Evolutionary conservation across 2,329 filamentous ascomycete species (phyloP).

Genomic region (Ascomycota sp.): DNA sequence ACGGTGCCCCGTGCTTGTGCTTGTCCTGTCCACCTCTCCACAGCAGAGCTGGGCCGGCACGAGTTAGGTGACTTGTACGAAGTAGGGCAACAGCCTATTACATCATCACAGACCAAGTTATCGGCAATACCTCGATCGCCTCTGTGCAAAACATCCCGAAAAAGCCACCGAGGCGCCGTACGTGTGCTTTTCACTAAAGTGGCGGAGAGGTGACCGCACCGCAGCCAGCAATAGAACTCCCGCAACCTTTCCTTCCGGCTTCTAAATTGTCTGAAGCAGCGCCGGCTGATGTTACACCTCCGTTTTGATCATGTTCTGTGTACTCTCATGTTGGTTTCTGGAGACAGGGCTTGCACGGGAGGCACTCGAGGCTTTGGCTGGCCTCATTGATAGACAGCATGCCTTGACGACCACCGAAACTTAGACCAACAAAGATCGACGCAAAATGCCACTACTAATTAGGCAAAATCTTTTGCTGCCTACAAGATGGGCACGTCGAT

Average conservation of each 20-base stretch:
- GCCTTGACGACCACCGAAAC: too few relatives aligned
- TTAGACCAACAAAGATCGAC: too few relatives aligned
- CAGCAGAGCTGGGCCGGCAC: too few relatives aligned
- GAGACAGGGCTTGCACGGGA: slow-evolving; percentile 27
- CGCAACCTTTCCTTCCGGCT: slow-evolving; percentile 60
- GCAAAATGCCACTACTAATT: slow-evolving; percentile 17
- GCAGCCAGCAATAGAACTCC: slow-evolving; percentile 19
- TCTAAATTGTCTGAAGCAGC: slow-evolving; percentile 58
- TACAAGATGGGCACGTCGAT: slow-evolving; percentile 57
- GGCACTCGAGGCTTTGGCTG: slow-evolving; percentile 86
- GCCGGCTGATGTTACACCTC: slow-evolving; percentile 16
- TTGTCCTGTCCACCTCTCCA: too few relatives aligned
- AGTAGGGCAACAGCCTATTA: too few relatives aligned
- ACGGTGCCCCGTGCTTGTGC: too few relatives aligned
- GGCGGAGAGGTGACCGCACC: slow-evolving; percentile 11
- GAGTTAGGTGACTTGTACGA: too few relatives aligned
- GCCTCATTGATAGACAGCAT: slow-evolving; percentile 41
- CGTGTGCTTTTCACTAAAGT: slow-evolving; percentile 24
- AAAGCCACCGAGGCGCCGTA: too few relatives aligned
- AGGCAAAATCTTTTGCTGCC: slow-evolving; percentile 47
- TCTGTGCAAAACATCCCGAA: slow-evolving; percentile 90
- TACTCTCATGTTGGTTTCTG: too few relatives aligned
- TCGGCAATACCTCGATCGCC: slow-evolving; percentile 62
- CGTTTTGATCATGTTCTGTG: too few relatives aligned
- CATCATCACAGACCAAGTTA: too few relatives aligned